These are phyloP conservation scores for Amanita rimosa DNA, from an alignment of 768 basidiomycete species.

Conservation along the genomic window DNA sequence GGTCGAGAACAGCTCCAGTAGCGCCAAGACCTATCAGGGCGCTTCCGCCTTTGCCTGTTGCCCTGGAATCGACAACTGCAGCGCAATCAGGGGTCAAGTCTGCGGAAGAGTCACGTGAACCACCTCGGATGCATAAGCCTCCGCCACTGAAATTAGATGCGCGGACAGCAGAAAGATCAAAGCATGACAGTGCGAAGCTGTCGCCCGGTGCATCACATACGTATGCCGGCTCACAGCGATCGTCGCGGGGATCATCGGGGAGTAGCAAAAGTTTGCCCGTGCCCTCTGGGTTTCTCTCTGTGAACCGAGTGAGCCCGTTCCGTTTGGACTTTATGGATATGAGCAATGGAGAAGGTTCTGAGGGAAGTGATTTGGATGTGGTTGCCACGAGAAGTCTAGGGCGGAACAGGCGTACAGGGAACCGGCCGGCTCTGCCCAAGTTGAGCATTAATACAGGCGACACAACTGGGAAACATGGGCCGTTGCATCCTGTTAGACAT, in stretches of 20 bases:
- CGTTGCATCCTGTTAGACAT: slow-evolving; percentile 8
- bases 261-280: slow-evolving; percentile 1
- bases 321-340: slow-evolving; percentile 24
- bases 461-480: too few species aligned
- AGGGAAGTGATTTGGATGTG: slow-evolving; percentile 9
- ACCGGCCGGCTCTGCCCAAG: background rate
- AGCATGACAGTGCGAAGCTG: background rate
- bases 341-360: slow-evolving; percentile 10
- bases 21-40: slow-evolving; percentile 1
- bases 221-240: background rate
- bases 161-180: background rate
- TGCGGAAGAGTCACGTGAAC: background rate
- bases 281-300: slow-evolving; percentile 17
- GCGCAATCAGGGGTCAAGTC: background rate
- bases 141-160: background rate
- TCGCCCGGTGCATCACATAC: background rate
- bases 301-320: slow-evolving; percentile 36
- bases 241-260: background rate
- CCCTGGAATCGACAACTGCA: background rate
- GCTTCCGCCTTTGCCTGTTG: background rate
- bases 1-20: background rate
- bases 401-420: slow-evolving; percentile 1
- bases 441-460: background rate
- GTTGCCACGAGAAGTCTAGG: background rate
- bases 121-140: background rate